phyloP scores from a whole-genome alignment of 23 red algal genomes.

The Gracilaria gracilis region DNA sequence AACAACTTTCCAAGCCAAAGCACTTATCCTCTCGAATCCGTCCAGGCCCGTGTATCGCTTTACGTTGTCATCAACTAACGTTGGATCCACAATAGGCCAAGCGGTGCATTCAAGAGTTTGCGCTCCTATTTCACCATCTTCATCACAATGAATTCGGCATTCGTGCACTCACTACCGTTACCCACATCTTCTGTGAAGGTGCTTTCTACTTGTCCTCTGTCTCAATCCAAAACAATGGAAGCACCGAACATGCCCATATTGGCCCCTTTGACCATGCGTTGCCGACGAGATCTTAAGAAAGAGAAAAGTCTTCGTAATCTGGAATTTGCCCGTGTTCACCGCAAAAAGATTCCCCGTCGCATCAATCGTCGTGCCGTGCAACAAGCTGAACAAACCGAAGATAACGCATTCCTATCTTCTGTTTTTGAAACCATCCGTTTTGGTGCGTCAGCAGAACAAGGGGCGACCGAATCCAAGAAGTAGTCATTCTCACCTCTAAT shows the following conservation, averaged over 20 bases:
- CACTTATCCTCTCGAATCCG: not conserved
- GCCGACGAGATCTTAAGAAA: conserved; percentile 83
- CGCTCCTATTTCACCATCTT: not conserved
- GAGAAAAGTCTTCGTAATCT: conserved; percentile 82
- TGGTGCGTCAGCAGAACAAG: not conserved
- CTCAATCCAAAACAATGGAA: not conserved
- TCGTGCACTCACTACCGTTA: not conserved
- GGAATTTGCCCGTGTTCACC: conserved; percentile 67
- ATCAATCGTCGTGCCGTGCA: conserved; percentile 52
- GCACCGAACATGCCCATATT: not conserved
- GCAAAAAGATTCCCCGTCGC: conserved; percentile 49
- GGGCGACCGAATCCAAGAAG: not conserved
- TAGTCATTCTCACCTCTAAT: not conserved
- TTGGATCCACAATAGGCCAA: not conserved
- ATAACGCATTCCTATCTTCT: conserved; percentile 68
- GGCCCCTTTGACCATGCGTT: conserved; percentile 72
- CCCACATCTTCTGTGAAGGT: not conserved
- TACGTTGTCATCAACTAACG: not conserved
- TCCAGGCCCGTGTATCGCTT: not conserved
- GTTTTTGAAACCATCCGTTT: conserved; percentile 70
- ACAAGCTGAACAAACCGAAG: conserved; percentile 57
- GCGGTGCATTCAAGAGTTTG: not conserved
- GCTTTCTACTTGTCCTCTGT: conserved; percentile 24
- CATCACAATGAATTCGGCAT: conserved; percentile 6
- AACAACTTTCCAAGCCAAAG: not conserved